Percentiles rank a stretch among this genome's conserved stretches.
Evolutionary conservation across 2,329 filamentous ascomycete species (phyloP).

Genomic region (Verticillium nubilum): DNA sequence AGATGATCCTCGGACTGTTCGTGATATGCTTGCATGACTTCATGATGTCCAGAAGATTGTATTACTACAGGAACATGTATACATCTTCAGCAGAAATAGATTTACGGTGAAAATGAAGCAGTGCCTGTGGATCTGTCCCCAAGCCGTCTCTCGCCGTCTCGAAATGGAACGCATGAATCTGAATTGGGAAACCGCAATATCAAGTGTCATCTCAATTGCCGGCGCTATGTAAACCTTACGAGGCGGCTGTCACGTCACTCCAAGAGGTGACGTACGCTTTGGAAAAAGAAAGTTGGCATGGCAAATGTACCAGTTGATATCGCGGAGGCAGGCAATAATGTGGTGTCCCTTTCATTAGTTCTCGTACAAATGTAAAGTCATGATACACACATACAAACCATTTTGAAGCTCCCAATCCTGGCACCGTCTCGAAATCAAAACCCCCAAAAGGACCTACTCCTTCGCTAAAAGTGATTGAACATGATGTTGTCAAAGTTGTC

Average conservation of each 20-base stretch:
- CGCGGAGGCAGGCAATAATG: neutral
- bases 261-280: too few species aligned
- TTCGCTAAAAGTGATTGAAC: slow-evolving; percentile 30
- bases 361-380: neutral
- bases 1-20: too few species aligned
- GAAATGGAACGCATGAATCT: neutral
- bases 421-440: neutral
- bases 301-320: too few species aligned
- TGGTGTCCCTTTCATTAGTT: neutral
- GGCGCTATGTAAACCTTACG: neutral
- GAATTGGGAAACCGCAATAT: neutral
- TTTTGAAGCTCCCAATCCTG: slow-evolving; percentile 2
- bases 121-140: too few species aligned
- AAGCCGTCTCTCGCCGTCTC: neutral
- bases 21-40: too few species aligned
- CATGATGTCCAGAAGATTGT: too few species aligned
- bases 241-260: neutral
- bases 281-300: too few species aligned
- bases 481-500: slow-evolving; percentile 31
- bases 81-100: too few species aligned
- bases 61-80: too few species aligned
- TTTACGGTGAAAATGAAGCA: too few species aligned
- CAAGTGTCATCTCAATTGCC: neutral
- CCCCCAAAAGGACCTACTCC: neutral
- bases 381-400: slow-evolving; percentile 1